phyloP scores from a whole-genome alignment of 2,329 filamentous ascomycete species.

The Neospermospora avenae region DNA sequence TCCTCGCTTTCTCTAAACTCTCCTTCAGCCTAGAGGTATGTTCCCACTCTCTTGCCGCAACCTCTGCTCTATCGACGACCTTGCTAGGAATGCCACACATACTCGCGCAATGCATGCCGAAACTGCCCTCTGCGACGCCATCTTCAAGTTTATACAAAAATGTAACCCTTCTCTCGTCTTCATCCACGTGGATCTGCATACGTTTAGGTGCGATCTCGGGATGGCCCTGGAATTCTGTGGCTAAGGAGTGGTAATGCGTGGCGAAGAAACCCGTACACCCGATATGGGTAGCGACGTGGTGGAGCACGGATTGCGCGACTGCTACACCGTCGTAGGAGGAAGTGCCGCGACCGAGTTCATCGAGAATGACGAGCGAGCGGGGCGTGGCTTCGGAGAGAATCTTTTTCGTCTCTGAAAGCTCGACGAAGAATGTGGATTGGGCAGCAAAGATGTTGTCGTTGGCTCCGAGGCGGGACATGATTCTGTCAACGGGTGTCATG shows the following conservation, averaged over 20 bases:
- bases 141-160: constrained; percentile 94
- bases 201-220: constrained; percentile 82
- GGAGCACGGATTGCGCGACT: constrained; percentile 94
- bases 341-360: constrained; percentile 92
- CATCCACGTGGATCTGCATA: constrained; percentile 95
- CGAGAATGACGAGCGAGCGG: constrained; percentile 90
- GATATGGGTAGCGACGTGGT: constrained; percentile 89
- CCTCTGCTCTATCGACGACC: constrained; percentile 83
- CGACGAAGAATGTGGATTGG: constrained; percentile 97
- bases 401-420: constrained; percentile 96
- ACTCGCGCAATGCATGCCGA: constrained; percentile 97
- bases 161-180: constrained; percentile 78
- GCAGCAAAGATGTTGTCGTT: constrained; percentile 99
- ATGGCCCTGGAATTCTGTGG: constrained; percentile 84
- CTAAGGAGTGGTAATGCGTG: constrained; percentile 93
- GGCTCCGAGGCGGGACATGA: constrained; percentile 96
- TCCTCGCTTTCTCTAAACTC: constrained; percentile 76
- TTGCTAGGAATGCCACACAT: constrained; percentile 92
- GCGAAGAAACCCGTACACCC: constrained; percentile 96
- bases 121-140: constrained; percentile 92
- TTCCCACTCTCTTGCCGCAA: constrained; percentile 89
- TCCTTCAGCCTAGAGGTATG: constrained; percentile 89
- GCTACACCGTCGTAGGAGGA: constrained; percentile 95
- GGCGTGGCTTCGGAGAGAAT: constrained; percentile 92
- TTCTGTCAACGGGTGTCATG: constrained; percentile 89